These are phyloP conservation scores for Marchantia polymorpha DNA, from an alignment of 225 moss, liverwort and hornwort species.

Conservation along the genomic window DNA sequence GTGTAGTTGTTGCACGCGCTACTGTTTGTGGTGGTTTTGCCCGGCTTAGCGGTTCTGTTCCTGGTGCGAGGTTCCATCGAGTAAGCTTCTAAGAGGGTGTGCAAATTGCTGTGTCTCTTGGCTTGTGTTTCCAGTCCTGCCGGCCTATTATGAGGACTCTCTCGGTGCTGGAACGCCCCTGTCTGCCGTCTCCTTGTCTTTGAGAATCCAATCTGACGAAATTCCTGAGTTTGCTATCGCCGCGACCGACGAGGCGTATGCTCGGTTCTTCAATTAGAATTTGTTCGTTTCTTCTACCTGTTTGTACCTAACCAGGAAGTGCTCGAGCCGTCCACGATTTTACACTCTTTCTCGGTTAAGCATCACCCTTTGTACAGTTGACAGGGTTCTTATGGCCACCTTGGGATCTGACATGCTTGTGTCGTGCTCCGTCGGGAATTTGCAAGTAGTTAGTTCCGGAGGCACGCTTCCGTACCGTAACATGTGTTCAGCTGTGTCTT, in stretches of 20 bases:
- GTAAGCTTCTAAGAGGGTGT: neutral
- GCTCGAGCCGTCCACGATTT: neutral
- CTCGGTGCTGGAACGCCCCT: neutral
- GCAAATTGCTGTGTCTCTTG: neutral
- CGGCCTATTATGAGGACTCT: slow-evolving; percentile 11
- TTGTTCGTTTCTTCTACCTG: neutral
- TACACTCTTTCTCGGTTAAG: neutral
- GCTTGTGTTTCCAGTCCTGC: neutral
- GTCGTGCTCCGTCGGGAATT: slow-evolving; percentile 13
- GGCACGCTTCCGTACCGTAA: neutral
- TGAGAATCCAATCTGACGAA: neutral
- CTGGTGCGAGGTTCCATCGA: neutral
- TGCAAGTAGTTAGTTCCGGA: slow-evolving; percentile 7
- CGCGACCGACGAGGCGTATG: neutral
- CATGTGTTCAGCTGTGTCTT: slow-evolving; percentile 10
- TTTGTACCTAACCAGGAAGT: neutral
- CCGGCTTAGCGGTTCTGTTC: neutral
- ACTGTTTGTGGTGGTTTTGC: neutral
- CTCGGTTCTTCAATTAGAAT: neutral
- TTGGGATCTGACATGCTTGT: slow-evolving; percentile 19
- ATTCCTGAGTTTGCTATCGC: neutral
- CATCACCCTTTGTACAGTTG: neutral
- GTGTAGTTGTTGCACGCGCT: neutral
- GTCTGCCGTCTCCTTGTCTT: neutral
- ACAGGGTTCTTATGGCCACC: slow-evolving; percentile 32